phyloP scores from a whole-genome alignment of 306 rosid genomes.

The Ceratonia siliqua region DNA sequence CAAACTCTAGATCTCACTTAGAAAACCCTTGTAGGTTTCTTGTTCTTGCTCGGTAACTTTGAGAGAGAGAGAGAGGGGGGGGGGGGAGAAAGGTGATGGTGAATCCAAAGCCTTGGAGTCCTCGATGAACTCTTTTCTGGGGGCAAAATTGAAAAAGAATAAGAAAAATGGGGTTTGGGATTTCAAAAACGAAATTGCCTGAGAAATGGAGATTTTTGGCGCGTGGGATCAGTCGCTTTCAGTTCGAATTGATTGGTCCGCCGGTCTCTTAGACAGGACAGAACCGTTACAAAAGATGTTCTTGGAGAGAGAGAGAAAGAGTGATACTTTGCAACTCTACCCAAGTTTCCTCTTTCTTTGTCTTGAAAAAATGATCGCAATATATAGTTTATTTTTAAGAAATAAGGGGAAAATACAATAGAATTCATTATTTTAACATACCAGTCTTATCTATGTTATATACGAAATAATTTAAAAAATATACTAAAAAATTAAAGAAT shows the following conservation, averaged over 20 bases:
- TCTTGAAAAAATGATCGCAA: no score
- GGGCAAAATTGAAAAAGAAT: slow-evolving; percentile 28
- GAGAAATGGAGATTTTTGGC: background rate
- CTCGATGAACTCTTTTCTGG: slow-evolving; percentile 38
- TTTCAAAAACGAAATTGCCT: background rate
- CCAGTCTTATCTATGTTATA: no score
- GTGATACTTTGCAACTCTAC: no score
- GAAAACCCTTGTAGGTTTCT: slow-evolving; percentile 43
- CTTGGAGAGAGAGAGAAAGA: no score
- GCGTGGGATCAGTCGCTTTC: background rate
- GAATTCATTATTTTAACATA: no score
- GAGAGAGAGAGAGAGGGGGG: no score
- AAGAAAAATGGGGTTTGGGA: background rate
- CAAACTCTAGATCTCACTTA: slow-evolving; percentile 61
- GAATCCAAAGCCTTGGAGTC: slow-evolving; percentile 46
- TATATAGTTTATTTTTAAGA: no score
- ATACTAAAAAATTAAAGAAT: no score
- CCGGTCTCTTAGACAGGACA: background rate
- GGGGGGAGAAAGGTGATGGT: slow-evolving; percentile 42
- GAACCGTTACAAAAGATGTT: no score
- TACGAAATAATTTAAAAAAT: no score
- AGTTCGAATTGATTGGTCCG: background rate
- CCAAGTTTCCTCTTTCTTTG: no score
- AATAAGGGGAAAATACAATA: no score
- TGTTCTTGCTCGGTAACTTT: slow-evolving; percentile 33